Evolutionary conservation across 2,329 filamentous ascomycete species (phyloP).

Genomic region (Colletotrichum agaves): DNA sequence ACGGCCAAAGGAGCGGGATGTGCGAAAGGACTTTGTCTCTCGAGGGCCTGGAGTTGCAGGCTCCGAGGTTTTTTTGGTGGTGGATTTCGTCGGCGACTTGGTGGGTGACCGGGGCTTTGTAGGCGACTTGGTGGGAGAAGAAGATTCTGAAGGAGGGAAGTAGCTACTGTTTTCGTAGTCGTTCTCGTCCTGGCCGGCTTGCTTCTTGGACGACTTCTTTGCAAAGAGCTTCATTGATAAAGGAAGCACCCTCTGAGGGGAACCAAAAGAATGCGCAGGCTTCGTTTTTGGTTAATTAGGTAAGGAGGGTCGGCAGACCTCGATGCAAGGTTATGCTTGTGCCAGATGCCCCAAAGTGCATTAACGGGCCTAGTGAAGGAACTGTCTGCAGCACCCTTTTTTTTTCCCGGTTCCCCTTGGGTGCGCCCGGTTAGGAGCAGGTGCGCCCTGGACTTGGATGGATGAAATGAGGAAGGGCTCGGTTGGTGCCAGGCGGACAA

Average conservation of each 20-base stretch:
- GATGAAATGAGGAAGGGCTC: background rate
- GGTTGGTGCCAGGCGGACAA: background rate
- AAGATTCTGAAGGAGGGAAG: conserved; percentile 49
- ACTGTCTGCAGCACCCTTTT: conserved; percentile 15
- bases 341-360: conserved; percentile 32
- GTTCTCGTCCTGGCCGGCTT: conserved; percentile 49
- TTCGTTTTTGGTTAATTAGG: conserved; percentile 42
- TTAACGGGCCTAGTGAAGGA: conserved; percentile 38
- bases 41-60: conserved; percentile 42
- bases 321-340: conserved; percentile 40
- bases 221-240: conserved; percentile 64
- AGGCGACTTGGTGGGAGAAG: conserved; percentile 42
- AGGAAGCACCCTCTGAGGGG: conserved; percentile 33
- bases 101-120: conserved; percentile 44
- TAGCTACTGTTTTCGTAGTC: conserved; percentile 44
- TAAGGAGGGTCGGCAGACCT: conserved; percentile 41
- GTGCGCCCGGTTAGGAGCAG: conserved; percentile 11
- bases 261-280: conserved; percentile 35
- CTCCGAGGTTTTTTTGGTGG: conserved; percentile 50
- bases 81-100: conserved; percentile 43
- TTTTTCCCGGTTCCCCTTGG: conserved; percentile 28
- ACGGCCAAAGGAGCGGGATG: conserved; percentile 58
- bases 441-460: conserved; percentile 22
- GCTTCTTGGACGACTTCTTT: conserved; percentile 57
- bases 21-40: conserved; percentile 53